phyloP scores from a whole-genome alignment of 768 basidiomycete genomes.

The Boletus speciosus region DNA sequence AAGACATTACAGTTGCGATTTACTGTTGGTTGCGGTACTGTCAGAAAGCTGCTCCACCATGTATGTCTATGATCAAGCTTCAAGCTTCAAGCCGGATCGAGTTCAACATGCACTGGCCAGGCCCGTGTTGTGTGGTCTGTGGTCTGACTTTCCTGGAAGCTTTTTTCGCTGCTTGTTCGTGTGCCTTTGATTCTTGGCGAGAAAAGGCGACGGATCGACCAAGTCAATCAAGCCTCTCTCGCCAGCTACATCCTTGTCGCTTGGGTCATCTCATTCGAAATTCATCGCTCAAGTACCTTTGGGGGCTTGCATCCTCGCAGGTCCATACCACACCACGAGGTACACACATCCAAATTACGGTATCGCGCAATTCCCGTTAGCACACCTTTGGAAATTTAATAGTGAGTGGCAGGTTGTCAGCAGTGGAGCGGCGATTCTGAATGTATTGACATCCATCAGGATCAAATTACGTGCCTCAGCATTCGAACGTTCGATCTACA shows the following conservation, averaged over 20 bases:
- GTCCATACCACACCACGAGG: not conserved
- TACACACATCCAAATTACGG: not conserved
- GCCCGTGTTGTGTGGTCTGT: not conserved
- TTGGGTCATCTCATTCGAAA: not conserved
- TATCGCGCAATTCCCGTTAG: not conserved
- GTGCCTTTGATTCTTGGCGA: not conserved
- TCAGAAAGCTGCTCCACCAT: not conserved
- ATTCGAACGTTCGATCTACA: no score
- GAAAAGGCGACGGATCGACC: not conserved
- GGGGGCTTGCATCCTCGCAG: not conserved
- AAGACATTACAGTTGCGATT: no score
- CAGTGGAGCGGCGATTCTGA: no score
- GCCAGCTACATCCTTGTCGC: not conserved
- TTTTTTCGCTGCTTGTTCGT: not conserved
- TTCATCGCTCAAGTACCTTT: no score
- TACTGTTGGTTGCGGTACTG: not conserved
- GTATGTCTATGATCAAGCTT: not conserved
- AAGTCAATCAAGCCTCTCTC: not conserved
- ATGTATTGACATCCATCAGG: not conserved
- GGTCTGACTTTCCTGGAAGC: not conserved
- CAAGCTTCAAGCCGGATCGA: not conserved
- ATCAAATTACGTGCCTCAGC: not conserved
- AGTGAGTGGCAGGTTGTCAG: no score
- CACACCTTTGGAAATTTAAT: not conserved
- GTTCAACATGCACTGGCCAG: no score